Evolutionary conservation across 2,329 filamentous ascomycete species (phyloP).

Genomic region (Rutstroemia sydowiana): DNA sequence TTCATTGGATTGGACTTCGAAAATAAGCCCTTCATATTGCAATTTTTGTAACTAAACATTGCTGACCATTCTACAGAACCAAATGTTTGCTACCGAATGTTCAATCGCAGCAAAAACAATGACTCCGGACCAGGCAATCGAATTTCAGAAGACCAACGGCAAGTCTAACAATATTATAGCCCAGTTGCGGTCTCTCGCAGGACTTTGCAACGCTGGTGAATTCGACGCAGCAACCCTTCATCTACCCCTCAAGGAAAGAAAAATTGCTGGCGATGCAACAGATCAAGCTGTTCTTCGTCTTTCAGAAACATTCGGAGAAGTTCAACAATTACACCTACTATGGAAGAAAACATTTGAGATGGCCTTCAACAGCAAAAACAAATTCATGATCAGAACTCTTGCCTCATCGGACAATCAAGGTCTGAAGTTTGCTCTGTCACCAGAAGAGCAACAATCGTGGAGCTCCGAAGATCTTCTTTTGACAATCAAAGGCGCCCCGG

Average conservation of each 20-base stretch:
- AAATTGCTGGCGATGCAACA: constrained; percentile 66
- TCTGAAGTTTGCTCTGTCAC: constrained; percentile 10
- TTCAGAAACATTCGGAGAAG: constrained; percentile 54
- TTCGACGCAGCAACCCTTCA: constrained; percentile 59
- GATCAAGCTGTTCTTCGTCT: constrained; percentile 68
- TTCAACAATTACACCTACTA: constrained; percentile 48
- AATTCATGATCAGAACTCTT: constrained; percentile 63
- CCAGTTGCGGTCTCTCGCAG: constrained; percentile 53
- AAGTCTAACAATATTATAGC: constrained; percentile 37
- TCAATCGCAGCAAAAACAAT: constrained; percentile 45
- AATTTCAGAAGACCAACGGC: constrained; percentile 28
- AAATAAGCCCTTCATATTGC: too few species aligned
- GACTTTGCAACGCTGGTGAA: constrained; percentile 67
- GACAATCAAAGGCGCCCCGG: constrained; percentile 70
- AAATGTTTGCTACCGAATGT: constrained; percentile 65
- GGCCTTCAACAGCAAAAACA: constrained; percentile 75
- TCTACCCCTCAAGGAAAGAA: constrained; percentile 50
- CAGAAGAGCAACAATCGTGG: constrained; percentile 10
- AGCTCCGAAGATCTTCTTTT: constrained; percentile 35
- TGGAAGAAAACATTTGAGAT: constrained; percentile 62
- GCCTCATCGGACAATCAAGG: constrained; percentile 37
- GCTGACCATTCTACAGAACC: constrained; percentile 40
- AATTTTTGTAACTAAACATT: too few species aligned
- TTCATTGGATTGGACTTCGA: too few species aligned
- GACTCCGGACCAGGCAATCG: constrained; percentile 37